Evolutionary conservation across 495 filamentous ascomycete species (phyloP).

Genomic region (Penicillium longicatenatum): DNA sequence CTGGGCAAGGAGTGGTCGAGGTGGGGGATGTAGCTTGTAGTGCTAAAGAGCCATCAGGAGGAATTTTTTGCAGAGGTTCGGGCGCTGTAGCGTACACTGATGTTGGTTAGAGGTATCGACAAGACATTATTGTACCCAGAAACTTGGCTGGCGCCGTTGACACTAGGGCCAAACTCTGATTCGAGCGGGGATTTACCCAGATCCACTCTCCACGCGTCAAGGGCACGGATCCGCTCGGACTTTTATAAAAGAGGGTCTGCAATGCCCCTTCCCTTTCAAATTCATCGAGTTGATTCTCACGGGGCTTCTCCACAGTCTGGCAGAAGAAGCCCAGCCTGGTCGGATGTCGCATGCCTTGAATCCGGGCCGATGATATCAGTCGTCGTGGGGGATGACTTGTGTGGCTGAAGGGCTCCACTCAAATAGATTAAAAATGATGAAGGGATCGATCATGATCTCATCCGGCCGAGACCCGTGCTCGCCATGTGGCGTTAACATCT

Average conservation of each 20-base stretch:
- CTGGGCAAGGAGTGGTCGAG: too few species aligned
- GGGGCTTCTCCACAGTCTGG: not conserved
- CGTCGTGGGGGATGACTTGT: slow-evolving; percentile 23
- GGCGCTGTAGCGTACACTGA: not conserved
- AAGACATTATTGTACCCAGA: too few species aligned
- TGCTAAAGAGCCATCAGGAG: too few species aligned
- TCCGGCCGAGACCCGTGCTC: slow-evolving; percentile 23
- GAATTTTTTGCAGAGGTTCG: too few species aligned
- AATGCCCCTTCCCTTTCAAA: not conserved
- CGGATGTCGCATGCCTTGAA: not conserved
- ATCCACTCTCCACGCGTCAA: not conserved
- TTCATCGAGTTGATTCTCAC: not conserved
- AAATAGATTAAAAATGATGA: slow-evolving; percentile 38
- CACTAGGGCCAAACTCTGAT: not conserved
- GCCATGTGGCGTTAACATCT: slow-evolving; percentile 2
- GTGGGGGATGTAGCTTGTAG: too few species aligned
- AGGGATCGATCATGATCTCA: slow-evolving; percentile 29
- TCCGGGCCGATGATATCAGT: slow-evolving; percentile 20
- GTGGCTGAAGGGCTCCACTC: slow-evolving; percentile 35
- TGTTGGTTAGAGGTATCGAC: too few species aligned
- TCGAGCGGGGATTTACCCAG: not conserved
- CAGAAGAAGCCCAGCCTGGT: too few species aligned
- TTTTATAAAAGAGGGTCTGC: not conserved
- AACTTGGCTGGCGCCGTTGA: not conserved
- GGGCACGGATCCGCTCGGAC: not conserved